Conservation (phyloP, 2,329 filamentous ascomycete species). For the Aspergillus brasiliensis region DNA sequence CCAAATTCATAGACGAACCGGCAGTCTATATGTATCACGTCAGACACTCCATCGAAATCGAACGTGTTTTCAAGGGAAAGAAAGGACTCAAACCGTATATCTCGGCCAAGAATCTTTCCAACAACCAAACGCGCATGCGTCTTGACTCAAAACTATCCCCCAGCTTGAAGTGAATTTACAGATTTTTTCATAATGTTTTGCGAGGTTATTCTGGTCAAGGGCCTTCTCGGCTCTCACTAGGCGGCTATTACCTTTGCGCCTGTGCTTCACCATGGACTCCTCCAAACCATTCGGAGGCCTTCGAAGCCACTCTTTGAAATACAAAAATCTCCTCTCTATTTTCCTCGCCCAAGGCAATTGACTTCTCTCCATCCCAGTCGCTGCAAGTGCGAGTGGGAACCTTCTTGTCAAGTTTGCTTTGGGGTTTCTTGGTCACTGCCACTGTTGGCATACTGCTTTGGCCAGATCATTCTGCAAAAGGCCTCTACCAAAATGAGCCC, state of each 20-base stretch:
- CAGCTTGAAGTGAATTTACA: constrained; percentile 16
- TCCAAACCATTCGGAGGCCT: constrained; percentile 32
- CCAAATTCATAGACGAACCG: background rate
- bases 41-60: constrained; percentile 14
- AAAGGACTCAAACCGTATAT: constrained; percentile 4
- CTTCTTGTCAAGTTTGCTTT: background rate
- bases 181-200: constrained; percentile 27
- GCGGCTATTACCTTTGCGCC: constrained; percentile 24
- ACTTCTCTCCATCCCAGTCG: background rate
- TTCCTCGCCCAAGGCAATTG: constrained; percentile 7
- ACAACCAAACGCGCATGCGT: constrained; percentile 12
- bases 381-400: constrained; percentile 9
- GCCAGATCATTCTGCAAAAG: background rate
- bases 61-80: constrained; percentile 10
- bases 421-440: background rate
- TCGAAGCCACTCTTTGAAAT: constrained; percentile 29
- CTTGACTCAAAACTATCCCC: constrained; percentile 7
- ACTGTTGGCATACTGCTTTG: background rate
- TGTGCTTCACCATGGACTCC: constrained; percentile 35
- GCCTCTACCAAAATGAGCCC: constrained; percentile 29
- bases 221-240: constrained; percentile 32
- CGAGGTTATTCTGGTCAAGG: constrained; percentile 25
- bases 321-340: constrained; percentile 12
- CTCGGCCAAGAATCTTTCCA: background rate
- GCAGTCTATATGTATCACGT: constrained; percentile 27